These are phyloP conservation scores for Hymenoscyphus albidus DNA, from an alignment of 2,329 filamentous ascomycete species.

Conservation along the genomic window DNA sequence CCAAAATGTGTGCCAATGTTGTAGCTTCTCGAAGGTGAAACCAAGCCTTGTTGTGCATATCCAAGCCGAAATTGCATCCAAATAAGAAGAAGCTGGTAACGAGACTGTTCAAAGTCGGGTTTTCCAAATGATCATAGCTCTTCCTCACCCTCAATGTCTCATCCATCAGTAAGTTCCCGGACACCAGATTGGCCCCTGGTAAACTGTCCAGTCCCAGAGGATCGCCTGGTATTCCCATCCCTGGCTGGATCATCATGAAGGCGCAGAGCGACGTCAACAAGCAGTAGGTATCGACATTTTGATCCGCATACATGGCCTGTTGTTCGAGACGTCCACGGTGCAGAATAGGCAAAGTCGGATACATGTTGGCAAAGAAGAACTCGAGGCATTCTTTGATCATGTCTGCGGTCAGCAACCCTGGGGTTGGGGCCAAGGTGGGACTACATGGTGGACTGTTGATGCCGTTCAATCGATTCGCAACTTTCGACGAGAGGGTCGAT, in stretches of 20 bases:
- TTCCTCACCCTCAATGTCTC: conserved; percentile 64
- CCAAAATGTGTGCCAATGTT: conserved; percentile 60
- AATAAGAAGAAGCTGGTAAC: conserved; percentile 79
- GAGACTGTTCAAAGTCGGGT: conserved; percentile 53
- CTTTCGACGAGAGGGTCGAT: conserved; percentile 58
- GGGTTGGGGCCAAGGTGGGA: conserved; percentile 50
- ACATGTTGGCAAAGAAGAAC: conserved; percentile 67
- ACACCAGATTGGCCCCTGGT: conserved; percentile 55
- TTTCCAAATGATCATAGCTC: conserved; percentile 56
- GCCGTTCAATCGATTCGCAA: conserved; percentile 57
- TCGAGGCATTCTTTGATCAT: conserved; percentile 63
- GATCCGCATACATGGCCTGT: conserved; percentile 57
- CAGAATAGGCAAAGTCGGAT: conserved; percentile 60
- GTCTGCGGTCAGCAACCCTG: conserved; percentile 57
- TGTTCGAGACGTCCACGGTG: conserved; percentile 55
- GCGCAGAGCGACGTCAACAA: conserved; percentile 61
- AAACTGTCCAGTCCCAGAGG: conserved; percentile 53
- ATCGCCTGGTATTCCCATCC: conserved; percentile 59
- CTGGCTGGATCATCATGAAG: conserved; percentile 66
- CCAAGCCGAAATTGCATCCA: conserved; percentile 65
- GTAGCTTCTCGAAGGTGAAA: conserved; percentile 74
- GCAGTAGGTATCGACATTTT: conserved; percentile 60
- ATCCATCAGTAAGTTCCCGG: conserved; percentile 63
- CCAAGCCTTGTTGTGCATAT: conserved; percentile 74
- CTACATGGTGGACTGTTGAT: conserved; percentile 47